Base-by-base conservation (phyloP, 768 basidiomycete genomes). In the Pluteus cervinus region DNA sequence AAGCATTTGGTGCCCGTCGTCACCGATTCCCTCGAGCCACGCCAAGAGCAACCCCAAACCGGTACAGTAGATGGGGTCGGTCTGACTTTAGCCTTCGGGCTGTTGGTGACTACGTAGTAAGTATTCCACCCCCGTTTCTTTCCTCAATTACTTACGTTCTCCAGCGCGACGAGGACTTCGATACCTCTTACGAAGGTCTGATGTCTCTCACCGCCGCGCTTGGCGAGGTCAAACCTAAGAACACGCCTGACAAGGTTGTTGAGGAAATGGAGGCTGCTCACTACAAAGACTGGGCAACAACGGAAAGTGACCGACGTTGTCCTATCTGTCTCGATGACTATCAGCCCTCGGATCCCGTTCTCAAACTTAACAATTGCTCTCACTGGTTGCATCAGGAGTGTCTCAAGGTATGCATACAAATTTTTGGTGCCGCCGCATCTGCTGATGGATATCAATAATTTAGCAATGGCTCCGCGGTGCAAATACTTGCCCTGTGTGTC, bases 321-420 rank as follows among this genome's bases (percentile, higher is more conserved):
- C 86, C 87, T 2, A 89, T 90, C 37, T 90, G 87, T 51, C 58
- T 89, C 45, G 86, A 89, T 44, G 86, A 90, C 58, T 90, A 89
- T 45, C 60, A 64, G 36, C 62, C 70, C 2, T 54, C 57, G n/a
- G 86, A 88, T 46, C 48, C 63, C 3, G 70, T 87, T 7, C 66
- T 81, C 38, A 85, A 79, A 46, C 68, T 87, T 5, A 61, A 69
- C 17, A 77, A 78, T 36, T 90, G 87, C 45, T 58, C 76, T 1
- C 87, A 90, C 57, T 90, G 86, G 85, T 58, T 88, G 46, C 87
- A 90, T 55, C 76, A 79, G 50, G 69, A 65, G 14, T 90, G 87
- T 62, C 56, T 90, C 18, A 68, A 81, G 65, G 86, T 86, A 36
- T n/a, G 73, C 56, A 7, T 26, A 33, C 4, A 17, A 22, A 22